Percentiles rank a stretch among this genome's conserved stretches.
Evolutionary conservation across 345 rosid genomes (phyloP).

Genomic region (Erodium maritimum): DNA sequence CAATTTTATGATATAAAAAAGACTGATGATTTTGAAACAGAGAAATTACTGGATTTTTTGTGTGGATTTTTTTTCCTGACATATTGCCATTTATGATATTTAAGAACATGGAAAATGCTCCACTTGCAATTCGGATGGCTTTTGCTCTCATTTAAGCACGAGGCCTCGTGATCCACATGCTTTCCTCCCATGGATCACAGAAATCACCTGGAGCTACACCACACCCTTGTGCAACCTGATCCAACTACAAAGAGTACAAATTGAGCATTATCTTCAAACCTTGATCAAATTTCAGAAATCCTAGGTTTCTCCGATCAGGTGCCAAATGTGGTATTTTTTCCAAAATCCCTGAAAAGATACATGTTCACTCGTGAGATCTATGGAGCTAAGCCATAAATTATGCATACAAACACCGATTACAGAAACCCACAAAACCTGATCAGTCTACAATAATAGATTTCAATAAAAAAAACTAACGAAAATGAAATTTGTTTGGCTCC

Average conservation of each 20-base stretch:
- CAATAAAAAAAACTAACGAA: too few relatives aligned
- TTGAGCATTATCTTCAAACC: not conserved
- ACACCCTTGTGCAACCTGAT: not conserved
- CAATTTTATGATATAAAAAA: too few relatives aligned
- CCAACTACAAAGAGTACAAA: not conserved
- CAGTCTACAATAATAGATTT: too few relatives aligned
- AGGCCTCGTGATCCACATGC: constrained; percentile 19
- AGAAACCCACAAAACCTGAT: too few relatives aligned
- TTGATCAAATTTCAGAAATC: not conserved
- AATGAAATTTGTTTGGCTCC: too few relatives aligned
- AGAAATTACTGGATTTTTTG: constrained; percentile 23
- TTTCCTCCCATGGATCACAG: constrained; percentile 41
- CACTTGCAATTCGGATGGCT: constrained; percentile 50
- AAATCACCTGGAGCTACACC: not conserved
- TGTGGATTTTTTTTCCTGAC: constrained; percentile 57
- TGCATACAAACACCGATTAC: too few relatives aligned
- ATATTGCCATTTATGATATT: constrained; percentile 49
- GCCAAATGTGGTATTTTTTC: not conserved
- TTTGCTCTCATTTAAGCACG: constrained; percentile 18
- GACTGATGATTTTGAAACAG: too few relatives aligned
- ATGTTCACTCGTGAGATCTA: too few relatives aligned
- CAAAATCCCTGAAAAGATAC: too few relatives aligned
- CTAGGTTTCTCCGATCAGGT: not conserved
- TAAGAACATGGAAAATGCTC: constrained; percentile 54
- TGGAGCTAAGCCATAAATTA: too few relatives aligned